phyloP scores from a whole-genome alignment of 345 rosid genomes.

The Eucalyptus fibrosa region DNA sequence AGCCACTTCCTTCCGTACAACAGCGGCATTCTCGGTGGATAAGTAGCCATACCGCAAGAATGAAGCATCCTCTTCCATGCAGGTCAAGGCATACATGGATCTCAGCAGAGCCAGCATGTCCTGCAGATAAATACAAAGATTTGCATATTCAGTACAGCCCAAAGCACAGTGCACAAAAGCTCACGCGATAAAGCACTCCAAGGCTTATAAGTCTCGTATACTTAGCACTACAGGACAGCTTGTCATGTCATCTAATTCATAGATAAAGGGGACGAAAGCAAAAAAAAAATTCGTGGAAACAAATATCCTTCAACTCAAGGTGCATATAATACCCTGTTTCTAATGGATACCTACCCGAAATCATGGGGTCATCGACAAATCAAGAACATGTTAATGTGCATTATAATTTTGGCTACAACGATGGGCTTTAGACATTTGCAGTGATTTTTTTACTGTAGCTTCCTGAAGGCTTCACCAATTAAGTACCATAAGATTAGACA shows the following conservation, averaged over 20 bases:
- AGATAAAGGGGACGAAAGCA: neutral
- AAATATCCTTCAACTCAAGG: neutral
- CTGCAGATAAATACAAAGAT: conserved; percentile 17
- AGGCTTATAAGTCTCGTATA: neutral
- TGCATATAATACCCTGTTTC: neutral
- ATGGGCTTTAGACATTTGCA: neutral
- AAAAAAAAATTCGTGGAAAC: neutral
- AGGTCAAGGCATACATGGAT: conserved; percentile 51
- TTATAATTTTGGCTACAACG: neutral
- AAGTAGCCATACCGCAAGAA: conserved; percentile 64
- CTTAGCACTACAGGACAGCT: neutral
- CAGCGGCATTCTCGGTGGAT: conserved; percentile 39
- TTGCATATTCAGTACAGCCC: neutral
- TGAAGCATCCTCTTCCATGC: conserved; percentile 70
- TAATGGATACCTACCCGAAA: neutral
- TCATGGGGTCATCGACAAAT: neutral
- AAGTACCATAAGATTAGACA: neutral
- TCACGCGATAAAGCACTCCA: neutral
- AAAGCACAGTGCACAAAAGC: neutral
- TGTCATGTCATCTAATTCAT: neutral
- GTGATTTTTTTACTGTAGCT: neutral
- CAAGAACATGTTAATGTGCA: neutral
- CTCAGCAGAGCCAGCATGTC: conserved; percentile 41
- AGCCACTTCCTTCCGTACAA: conserved; percentile 55
- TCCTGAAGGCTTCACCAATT: neutral